Evolutionary conservation across 2,329 filamentous ascomycete species (phyloP).

Genomic region (Pseudonectria foliicola): DNA sequence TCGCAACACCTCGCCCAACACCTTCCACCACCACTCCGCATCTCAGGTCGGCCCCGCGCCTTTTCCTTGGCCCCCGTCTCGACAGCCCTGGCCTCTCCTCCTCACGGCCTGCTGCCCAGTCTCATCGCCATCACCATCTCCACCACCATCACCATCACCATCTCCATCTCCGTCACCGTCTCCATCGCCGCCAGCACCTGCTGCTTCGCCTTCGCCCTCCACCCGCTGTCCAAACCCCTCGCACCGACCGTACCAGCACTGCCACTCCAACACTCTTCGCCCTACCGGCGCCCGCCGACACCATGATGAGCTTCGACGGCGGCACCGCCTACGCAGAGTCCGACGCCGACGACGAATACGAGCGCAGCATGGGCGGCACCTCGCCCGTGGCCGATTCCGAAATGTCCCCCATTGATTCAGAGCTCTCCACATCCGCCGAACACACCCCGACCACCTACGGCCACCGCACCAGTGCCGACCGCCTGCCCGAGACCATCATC

Average conservation of each 20-base stretch:
- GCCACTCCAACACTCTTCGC: background rate
- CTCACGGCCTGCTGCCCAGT: too few relatives aligned
- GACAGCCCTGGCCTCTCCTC: too few relatives aligned
- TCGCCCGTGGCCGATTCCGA: conserved; percentile 65
- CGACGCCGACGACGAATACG: conserved; percentile 78
- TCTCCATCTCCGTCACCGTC: too few relatives aligned
- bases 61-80: too few relatives aligned
- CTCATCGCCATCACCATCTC: too few relatives aligned
- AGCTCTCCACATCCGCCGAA: conserved; percentile 60
- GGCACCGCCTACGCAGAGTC: conserved; percentile 70
- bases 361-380: conserved; percentile 61
- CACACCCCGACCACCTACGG: conserved; percentile 76
- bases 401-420: conserved; percentile 63
- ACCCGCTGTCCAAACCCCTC: background rate
- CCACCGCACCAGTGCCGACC: conserved; percentile 56
- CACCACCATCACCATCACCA: too few relatives aligned
- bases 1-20: background rate
- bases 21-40: too few relatives aligned
- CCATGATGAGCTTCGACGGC: conserved; percentile 53
- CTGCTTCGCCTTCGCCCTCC: too few relatives aligned
- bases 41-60: too few relatives aligned
- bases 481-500: conserved; percentile 67
- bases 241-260: background rate
- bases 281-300: conserved; percentile 11
- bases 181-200: background rate